phyloP scores from a whole-genome alignment of 352 stramenopile genomes.

The Proteromonas lacertae region DNA sequence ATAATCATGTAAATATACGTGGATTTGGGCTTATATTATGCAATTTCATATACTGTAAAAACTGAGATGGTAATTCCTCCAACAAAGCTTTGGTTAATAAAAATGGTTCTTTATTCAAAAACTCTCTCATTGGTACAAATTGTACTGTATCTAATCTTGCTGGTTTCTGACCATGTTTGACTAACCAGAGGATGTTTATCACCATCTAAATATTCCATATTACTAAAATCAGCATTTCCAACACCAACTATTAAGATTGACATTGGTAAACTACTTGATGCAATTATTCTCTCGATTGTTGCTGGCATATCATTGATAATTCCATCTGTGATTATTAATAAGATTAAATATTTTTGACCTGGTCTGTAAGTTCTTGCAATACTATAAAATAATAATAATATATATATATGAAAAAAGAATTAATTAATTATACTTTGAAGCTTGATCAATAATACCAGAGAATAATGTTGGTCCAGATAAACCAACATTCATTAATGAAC shows the following conservation, averaged over 20 bases:
- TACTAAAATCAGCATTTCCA: constrained; percentile 23
- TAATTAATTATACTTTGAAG: background rate
- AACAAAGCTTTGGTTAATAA: constrained; percentile 18
- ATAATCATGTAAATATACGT: too few relatives aligned
- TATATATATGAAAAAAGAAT: background rate
- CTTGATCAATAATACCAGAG: constrained; percentile 8
- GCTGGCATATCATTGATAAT: constrained; percentile 40
- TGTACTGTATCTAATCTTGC: constrained; percentile 26
- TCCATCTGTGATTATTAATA: constrained; percentile 42
- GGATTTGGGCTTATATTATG: constrained; percentile 14
- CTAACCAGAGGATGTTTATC: constrained; percentile 14
- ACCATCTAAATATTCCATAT: constrained; percentile 27
- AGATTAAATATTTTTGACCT: constrained; percentile 26
- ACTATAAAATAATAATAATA: background rate
- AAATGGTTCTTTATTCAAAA: constrained; percentile 10
- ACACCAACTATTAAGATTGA: constrained; percentile 28
- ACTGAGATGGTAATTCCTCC: constrained; percentile 25
- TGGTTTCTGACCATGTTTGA: constrained; percentile 10
- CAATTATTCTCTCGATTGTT: constrained; percentile 17
- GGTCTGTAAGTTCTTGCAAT: background rate
- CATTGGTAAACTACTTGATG: constrained; percentile 16
- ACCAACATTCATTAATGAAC: constrained; percentile 5
- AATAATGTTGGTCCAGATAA: constrained; percentile 18
- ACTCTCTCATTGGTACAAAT: constrained; percentile 19
- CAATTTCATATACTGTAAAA: constrained; percentile 31